These are phyloP conservation scores for Neofusicoccum kwambonambiense DNA, from an alignment of 2,329 filamentous ascomycete species.

Conservation along the genomic window DNA sequence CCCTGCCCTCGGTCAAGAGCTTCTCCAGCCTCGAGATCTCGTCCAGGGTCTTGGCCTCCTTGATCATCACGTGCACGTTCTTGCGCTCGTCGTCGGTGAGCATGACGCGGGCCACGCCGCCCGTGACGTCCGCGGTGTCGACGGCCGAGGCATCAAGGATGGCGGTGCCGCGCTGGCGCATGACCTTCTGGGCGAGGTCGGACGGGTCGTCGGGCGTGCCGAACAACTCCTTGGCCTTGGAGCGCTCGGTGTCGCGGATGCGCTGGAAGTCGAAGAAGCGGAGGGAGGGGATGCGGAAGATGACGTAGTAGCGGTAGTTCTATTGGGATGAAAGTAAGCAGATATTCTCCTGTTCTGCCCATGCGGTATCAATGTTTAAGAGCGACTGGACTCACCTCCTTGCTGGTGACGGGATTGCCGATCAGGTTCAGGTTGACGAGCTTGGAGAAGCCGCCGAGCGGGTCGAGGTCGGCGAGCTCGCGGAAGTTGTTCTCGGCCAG, in stretches of 20 bases:
- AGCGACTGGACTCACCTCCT: slow-evolving; percentile 63
- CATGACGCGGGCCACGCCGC: slow-evolving; percentile 70
- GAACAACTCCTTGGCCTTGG: slow-evolving; percentile 75
- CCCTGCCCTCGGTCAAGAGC: slow-evolving; percentile 76
- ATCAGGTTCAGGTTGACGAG: slow-evolving; percentile 78
- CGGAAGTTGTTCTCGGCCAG: slow-evolving; percentile 78
- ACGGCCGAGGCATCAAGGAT: slow-evolving; percentile 57
- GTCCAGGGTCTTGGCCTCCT: slow-evolving; percentile 81
- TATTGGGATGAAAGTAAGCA: slow-evolving; percentile 40
- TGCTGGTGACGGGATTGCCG: slow-evolving; percentile 88
- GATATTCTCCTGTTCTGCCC: no score
- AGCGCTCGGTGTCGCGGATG: slow-evolving; percentile 81
- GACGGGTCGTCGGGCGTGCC: slow-evolving; percentile 77
- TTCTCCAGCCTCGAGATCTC: slow-evolving; percentile 91
- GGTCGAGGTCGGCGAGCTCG: slow-evolving; percentile 85
- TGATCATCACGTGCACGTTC: slow-evolving; percentile 81
- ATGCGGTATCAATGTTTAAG: no score
- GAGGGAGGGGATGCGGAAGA: slow-evolving; percentile 81
- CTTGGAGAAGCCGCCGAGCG: slow-evolving; percentile 65
- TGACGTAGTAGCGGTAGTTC: slow-evolving; percentile 89
- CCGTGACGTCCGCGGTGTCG: slow-evolving; percentile 42
- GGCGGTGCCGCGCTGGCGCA: slow-evolving; percentile 76
- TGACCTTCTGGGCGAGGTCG: slow-evolving; percentile 77
- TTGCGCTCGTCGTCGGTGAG: slow-evolving; percentile 86
- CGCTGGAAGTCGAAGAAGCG: slow-evolving; percentile 92